These are phyloP conservation scores for Calonectria hongkongensis DNA, from an alignment of 2,329 filamentous ascomycete species.

Conservation along the genomic window DNA sequence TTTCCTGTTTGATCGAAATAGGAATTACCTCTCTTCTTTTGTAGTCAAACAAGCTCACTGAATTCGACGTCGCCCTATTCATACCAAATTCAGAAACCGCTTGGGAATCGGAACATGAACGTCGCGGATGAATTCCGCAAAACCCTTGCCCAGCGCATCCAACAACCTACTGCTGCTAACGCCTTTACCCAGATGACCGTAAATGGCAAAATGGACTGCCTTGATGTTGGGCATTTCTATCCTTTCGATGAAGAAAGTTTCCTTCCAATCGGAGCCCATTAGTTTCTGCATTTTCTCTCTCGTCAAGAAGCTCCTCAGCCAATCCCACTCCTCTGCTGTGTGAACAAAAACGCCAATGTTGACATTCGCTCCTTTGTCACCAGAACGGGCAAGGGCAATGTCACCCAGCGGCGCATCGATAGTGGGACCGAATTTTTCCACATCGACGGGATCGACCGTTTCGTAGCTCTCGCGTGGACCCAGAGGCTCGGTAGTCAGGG, in stretches of 20 bases:
- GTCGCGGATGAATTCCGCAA: slow-evolving; percentile 1
- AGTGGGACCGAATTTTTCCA: slow-evolving; percentile 53
- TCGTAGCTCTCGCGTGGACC: slow-evolving; percentile 52
- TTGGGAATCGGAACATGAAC: slow-evolving; percentile 5
- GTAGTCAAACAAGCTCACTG: too few relatives aligned
- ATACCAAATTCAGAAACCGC: neutral
- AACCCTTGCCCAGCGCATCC: slow-evolving; percentile 13
- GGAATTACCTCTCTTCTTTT: neutral
- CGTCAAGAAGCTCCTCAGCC: slow-evolving; percentile 65
- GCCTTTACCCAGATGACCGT: neutral
- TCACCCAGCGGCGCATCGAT: slow-evolving; percentile 55
- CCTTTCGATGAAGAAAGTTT: neutral
- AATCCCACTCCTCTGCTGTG: slow-evolving; percentile 65
- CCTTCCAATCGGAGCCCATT: slow-evolving; percentile 51
- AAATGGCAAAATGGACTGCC: neutral
- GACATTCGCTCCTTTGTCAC: slow-evolving; percentile 66
- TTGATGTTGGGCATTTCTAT: slow-evolving; percentile 11
- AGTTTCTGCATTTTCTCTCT: slow-evolving; percentile 60
- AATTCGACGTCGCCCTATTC: neutral
- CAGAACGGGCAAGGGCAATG: slow-evolving; percentile 57
- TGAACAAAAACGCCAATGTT: slow-evolving; percentile 69
- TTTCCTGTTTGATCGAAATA: neutral
- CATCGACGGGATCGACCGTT: slow-evolving; percentile 50
- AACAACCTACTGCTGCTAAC: slow-evolving; percentile 10
- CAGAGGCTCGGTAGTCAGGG: neutral